Percentiles rank a stretch among this genome's conserved stretches.
phyloP scores from a whole-genome alignment of 768 basidiomycete genomes.

The Ramaria sp. region DNA sequence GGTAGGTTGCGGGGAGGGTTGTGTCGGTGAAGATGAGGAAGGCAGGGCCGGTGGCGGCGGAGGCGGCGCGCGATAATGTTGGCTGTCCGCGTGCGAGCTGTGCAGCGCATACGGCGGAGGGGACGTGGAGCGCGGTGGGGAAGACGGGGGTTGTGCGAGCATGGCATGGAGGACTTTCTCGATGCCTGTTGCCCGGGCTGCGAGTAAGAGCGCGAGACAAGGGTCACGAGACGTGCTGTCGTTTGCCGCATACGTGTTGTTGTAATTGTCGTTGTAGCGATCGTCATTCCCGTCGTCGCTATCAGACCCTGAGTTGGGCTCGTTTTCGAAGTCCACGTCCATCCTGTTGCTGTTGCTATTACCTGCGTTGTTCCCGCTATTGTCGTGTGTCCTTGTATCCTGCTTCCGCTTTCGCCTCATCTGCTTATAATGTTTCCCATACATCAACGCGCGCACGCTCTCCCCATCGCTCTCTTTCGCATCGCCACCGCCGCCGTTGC shows the following conservation, averaged over 20 bases:
- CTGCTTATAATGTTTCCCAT: neutral
- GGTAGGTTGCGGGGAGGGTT: conserved; percentile 34
- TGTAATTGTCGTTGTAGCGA: too few species aligned
- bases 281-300: too few species aligned
- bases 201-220: conserved; percentile 46
- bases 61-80: conserved; percentile 27
- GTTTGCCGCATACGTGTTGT: conserved; percentile 40
- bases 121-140: conserved; percentile 45
- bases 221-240: conserved; percentile 47
- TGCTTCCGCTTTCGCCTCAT: neutral
- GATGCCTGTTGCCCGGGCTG: conserved; percentile 67
- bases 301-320: neutral
- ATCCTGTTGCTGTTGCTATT: too few species aligned
- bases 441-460: conserved; percentile 4
- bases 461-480: conserved; percentile 6
- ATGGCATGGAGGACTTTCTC: conserved; percentile 76
- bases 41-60: too few species aligned
- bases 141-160: conserved; percentile 67
- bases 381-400: neutral
- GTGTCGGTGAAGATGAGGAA: too few species aligned
- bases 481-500: too few species aligned
- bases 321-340: neutral
- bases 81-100: conserved; percentile 30
- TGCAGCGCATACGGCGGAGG: conserved; percentile 40
- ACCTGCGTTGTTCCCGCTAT: too few species aligned